These are phyloP conservation scores for Cryptococcus hybrid DNA, from an alignment of 1,284 basidiomycete genomes.

Conservation along the genomic window DNA sequence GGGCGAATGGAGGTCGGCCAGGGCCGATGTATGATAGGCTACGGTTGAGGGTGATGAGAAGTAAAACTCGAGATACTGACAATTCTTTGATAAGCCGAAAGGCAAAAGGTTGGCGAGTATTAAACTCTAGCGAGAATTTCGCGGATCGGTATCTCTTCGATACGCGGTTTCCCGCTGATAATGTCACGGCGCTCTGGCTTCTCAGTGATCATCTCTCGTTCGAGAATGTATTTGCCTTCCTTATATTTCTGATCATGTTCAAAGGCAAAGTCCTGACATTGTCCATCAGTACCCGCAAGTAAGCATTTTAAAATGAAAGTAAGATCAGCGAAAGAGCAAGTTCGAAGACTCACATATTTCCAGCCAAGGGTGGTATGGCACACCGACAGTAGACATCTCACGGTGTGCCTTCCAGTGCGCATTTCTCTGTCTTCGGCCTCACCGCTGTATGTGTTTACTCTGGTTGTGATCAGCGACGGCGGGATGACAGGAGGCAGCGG, in stretches of 20 bases:
- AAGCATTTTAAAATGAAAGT: conserved; percentile 1
- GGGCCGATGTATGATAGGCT: no score
- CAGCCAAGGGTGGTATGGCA: no score
- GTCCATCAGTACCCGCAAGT: background rate
- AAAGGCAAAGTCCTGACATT: conserved; percentile 77
- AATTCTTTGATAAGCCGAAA: background rate
- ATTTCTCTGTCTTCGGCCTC: conserved; percentile 88
- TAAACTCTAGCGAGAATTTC: conserved; percentile 4
- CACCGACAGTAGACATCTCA: conserved; percentile 83
- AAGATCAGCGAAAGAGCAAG: background rate
- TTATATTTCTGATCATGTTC: conserved; percentile 93
- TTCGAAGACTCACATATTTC: conserved; percentile 79
- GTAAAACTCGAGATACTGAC: no score
- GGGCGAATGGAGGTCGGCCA: no score
- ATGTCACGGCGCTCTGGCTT: conserved; percentile 33
- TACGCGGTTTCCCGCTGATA: conserved; percentile 18
- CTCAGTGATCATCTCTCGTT: conserved; percentile 73
- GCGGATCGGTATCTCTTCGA: conserved; percentile 36
- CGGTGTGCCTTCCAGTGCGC: conserved; percentile 95
- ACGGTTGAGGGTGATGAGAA: no score
- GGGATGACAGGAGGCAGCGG: conserved; percentile 1
- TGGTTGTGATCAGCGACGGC: conserved; percentile 75
- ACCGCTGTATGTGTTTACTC: conserved; percentile 85
- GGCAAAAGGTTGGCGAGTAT: background rate
- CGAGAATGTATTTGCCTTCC: conserved; percentile 96